Base-by-base conservation (phyloP, 1,139 yeast genomes). In the Hemisphaericaspora subhashii region DNA sequence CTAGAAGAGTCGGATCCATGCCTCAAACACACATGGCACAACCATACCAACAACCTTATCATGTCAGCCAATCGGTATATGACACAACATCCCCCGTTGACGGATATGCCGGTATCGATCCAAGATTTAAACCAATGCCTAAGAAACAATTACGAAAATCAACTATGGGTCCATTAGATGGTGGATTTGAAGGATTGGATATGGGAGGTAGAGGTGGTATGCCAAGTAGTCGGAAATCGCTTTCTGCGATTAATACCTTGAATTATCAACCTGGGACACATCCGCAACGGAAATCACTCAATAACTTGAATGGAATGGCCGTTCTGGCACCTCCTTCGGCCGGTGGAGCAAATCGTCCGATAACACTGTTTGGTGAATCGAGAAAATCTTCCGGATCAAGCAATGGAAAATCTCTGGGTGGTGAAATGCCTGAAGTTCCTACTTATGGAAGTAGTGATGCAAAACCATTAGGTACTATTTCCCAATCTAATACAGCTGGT, bases 171-270 rank as follows among this genome's bases (percentile, higher is more conserved):
- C 74, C 73, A 14, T 50, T 63, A 57, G 57, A 54, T 33, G 67
- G 64, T 9, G 62, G 58, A 38, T 48, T 63, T 20, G 63, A 62
- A 24, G 70, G 71, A 3, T 47, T 70, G 23, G 77, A 72, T 51
- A 61, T 69, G 63, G 77, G 77, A 11, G 77, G 76, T 9, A 61
- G 77, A 48, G 77, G 74, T n/a, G 77, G 77, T 10, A 72, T 71
- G 77, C 77, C 76, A 36, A 52, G 43, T 16, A 31, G 36, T 13
- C 46, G 54, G 56, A 47, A 59, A 52, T 44, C 54, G 10, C 33
- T 45, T 14, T 37, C 41, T 33, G 44, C 43, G 31, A 28, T 40
- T 18, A 38, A 40, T 16, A 29, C 32, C 13, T 29, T 31, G 35
- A 3, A 14, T n/a, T n/a, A 13, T 9, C 16, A 23, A 5, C 32